These are phyloP conservation scores for Talaromyces proteolyticus DNA, from an alignment of 495 filamentous ascomycete genomes.

Conservation along the genomic window DNA sequence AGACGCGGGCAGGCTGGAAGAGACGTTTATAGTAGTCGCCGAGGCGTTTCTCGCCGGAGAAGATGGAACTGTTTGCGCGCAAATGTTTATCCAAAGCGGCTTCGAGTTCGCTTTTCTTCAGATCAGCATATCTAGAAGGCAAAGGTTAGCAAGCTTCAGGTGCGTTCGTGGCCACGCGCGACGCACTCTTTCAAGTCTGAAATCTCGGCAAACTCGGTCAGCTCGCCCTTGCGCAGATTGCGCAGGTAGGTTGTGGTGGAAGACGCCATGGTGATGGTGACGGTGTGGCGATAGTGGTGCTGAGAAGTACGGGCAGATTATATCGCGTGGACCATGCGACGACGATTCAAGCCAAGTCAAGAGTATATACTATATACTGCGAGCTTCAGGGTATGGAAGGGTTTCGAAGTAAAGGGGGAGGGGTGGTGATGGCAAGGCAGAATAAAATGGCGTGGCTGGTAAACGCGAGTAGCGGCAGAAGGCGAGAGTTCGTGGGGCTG, in stretches of 20 bases:
- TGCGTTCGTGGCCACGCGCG: constrained; percentile 8
- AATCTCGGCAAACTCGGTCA: constrained; percentile 66
- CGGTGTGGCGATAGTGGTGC: neutral
- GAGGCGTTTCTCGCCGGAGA: constrained; percentile 57
- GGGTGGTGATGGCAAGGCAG: neutral
- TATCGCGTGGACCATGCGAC: constrained; percentile 45
- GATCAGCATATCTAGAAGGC: constrained; percentile 54
- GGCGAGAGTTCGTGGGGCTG: neutral
- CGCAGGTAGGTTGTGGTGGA: constrained; percentile 64
- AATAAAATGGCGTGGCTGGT: no score
- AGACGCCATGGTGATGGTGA: constrained; percentile 41
- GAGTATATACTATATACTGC: neutral
- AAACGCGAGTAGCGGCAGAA: no score
- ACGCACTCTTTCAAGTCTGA: constrained; percentile 70
- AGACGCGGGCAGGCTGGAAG: constrained; percentile 37
- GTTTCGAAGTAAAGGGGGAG: constrained; percentile 5
- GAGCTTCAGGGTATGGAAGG: no score
- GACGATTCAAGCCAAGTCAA: constrained; percentile 12
- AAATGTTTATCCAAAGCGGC: constrained; percentile 69
- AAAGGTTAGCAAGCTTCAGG: constrained; percentile 12
- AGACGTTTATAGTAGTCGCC: constrained; percentile 69
- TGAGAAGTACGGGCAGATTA: constrained; percentile 12
- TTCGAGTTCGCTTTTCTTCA: constrained; percentile 81
- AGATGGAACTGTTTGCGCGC: constrained; percentile 53
- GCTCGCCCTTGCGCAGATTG: constrained; percentile 77